Base-by-base conservation (phyloP, 345 rosid species). In the Turritis glabra region DNA sequence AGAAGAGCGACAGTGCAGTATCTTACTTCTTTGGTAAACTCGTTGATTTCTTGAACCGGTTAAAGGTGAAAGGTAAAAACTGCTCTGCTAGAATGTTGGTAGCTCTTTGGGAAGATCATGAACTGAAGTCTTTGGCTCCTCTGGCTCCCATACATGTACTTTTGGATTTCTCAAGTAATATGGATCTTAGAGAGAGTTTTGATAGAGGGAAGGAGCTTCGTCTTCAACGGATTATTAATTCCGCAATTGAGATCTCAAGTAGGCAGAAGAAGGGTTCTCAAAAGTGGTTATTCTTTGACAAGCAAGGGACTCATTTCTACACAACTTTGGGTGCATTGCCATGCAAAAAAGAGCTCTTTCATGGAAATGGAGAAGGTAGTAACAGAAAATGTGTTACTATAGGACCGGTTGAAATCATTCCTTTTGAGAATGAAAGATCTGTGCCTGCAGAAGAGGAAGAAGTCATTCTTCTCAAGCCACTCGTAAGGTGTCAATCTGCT, bases 391-490 rank as follows among this genome's bases (percentile, higher is more conserved):
- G 76, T 65, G 68, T 37, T n/a, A 47, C 67, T 29, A 47, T 22
- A 64, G 67, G 58, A 54, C 40, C 40, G 27, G 75, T 14, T 61
- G 63, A 75, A 29, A 79, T 66, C 72, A 41, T 69, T 64, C 68
- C 54, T 65, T n/a, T 12, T 37, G 75, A 58, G 70, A 53, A 67
- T 33, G 82, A 77, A 35, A 81, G 79, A 79, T 79, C 86, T 19
- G 70, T 72, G 68, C 77, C 81, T 29, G n/a, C 65, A 44, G 99
- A 94, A 64, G 98, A 94, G 71, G 96, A 94, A 77, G 97, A 91
- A 82, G 93, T 91, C 76, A 94, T 94, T 80, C 95, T 94, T 64
- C 91, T 94, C 83, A 87, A 90, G 85, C 99, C 99, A 61, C 93
- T 91, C 41, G 78, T 86, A 51, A 85, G 97, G 72, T 80, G 86